A percentile compares a stretch with the other conserved stretches of the same genome.
phyloP scores from a whole-genome alignment of 306 rosid species.

The Prunus mongolica region DNA sequence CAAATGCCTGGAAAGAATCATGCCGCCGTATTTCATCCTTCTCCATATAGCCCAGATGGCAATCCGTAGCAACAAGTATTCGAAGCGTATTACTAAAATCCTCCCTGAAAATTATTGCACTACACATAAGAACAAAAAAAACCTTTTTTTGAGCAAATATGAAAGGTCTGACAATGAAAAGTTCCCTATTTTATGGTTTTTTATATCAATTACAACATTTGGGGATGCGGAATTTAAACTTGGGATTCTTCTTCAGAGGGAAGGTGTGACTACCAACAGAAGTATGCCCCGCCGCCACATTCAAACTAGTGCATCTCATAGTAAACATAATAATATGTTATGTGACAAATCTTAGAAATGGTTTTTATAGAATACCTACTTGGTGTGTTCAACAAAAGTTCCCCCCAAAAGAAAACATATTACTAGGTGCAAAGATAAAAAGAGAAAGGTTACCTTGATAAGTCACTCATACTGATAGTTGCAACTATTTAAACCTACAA shows the following conservation, averaged over 20 bases:
- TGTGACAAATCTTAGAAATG: not conserved
- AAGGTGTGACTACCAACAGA: not conserved
- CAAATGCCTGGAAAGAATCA: conserved; percentile 86
- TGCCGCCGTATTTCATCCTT: conserved; percentile 94
- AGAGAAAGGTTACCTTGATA: conserved; percentile 25
- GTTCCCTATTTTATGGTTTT: not conserved
- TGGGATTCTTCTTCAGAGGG: not conserved
- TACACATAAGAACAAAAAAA: not conserved
- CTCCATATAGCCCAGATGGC: conserved; percentile 96
- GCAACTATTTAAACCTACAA: conserved; percentile 14
- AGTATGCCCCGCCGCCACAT: not conserved
- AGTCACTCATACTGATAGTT: conserved; percentile 28
- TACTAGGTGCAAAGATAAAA: not conserved
- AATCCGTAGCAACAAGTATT: conserved; percentile 87
- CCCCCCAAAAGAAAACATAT: not conserved
- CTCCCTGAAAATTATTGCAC: conserved; percentile 41
- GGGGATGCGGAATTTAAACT: not conserved
- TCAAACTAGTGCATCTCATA: not conserved
- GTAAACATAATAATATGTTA: not conserved
- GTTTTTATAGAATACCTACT: not conserved
- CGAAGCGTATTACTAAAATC: conserved; percentile 60
- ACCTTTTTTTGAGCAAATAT: not conserved
- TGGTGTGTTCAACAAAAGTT: not conserved
- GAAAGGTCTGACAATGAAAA: not conserved
- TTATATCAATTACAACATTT: not conserved